Base-by-base conservation (phyloP, 306 rosid species). In the Carpinus viminea region DNA sequence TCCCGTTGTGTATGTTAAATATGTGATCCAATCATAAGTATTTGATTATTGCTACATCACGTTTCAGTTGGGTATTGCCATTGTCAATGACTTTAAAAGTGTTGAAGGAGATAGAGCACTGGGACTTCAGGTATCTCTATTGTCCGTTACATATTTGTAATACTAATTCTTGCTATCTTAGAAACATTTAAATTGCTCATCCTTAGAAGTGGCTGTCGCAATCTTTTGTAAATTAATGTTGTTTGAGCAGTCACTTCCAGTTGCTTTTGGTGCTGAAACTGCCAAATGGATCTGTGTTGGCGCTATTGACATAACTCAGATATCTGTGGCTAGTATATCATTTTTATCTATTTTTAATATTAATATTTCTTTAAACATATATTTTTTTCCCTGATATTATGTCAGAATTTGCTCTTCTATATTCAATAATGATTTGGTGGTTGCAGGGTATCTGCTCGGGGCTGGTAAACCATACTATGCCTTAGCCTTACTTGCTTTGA, bases 211-310 rank as follows among this genome's bases (percentile, higher is more conserved):
- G 8, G 62, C 72, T 50, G n/a, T 69, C 43, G 15, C 77, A 55
- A 78, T 82, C 85, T 72, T 79, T 77, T 52, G 70, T 21, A 36
- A 73, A 79, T 78, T 60, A 64, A 82, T 83, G 76, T 77, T 70
- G 75, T 83, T 83, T 83, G 85, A 31, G 65, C 87, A 96, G 99
- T 96, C 98, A 68, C 96, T 96, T 76, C 99, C 99, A 0, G 98
- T 96, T 74, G 99, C 99, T 79, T 93, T 93, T 83, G 99, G 99
- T 69, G 15, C 94, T 79, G 96, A 96, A 89, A 82, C 99, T 82
- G 98, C 98, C 43, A 96, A 96, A 76, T 96, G 99, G 99, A 96
- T 96, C 45, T 96, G 98, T 15, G 99, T 96, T 64, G 96, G 99
- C 4, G 99, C 99, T 76, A 93, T 96, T 36, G 98, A 96, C 90